Evolutionary conservation across 2,329 filamentous ascomycete genomes (phyloP).

Genomic region (Pezicula radicicola): DNA sequence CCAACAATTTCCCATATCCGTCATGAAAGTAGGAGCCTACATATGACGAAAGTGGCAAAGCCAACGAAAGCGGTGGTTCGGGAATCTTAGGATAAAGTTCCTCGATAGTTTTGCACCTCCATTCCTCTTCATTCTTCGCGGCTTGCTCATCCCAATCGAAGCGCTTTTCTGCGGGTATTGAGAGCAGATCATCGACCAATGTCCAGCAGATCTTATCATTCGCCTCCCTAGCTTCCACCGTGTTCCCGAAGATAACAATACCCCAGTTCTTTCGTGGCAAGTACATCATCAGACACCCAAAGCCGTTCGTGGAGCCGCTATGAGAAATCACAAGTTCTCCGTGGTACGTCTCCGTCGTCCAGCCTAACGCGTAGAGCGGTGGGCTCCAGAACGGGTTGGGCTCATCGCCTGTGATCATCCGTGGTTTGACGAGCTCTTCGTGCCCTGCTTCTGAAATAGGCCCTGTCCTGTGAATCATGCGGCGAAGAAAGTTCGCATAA

Average conservation of each 20-base stretch:
- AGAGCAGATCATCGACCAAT: conserved; percentile 13
- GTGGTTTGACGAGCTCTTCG: conserved; percentile 14
- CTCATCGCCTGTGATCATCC: conserved; percentile 6
- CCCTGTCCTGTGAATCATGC: conserved; percentile 10
- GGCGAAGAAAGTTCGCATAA: conserved; percentile 11
- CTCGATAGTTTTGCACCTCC: conserved; percentile 4
- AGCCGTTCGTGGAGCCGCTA: conserved; percentile 8
- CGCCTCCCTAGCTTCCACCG: neutral
- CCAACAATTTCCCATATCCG: conserved; percentile 8
- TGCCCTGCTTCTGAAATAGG: conserved; percentile 12
- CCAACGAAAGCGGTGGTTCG: conserved; percentile 1
- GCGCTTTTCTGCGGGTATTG: conserved; percentile 4
- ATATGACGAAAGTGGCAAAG: conserved; percentile 4
- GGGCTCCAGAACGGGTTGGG: conserved; percentile 5
- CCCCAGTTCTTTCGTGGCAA: conserved; percentile 13
- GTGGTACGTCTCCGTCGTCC: conserved; percentile 11
- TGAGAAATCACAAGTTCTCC: conserved; percentile 10
- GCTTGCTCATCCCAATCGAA: conserved; percentile 13
- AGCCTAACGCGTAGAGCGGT: conserved; percentile 11
- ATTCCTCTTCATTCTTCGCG: conserved; percentile 2
- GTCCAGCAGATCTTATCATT: conserved; percentile 11
- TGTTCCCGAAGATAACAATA: conserved; percentile 11
- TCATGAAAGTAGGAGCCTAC: conserved; percentile 9
- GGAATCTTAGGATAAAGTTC: conserved; percentile 12
- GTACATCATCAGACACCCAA: conserved; percentile 11